Conservation (phyloP, 1,284 basidiomycete species). For the Cutaneotrichosporon cyanovorans region DNA sequence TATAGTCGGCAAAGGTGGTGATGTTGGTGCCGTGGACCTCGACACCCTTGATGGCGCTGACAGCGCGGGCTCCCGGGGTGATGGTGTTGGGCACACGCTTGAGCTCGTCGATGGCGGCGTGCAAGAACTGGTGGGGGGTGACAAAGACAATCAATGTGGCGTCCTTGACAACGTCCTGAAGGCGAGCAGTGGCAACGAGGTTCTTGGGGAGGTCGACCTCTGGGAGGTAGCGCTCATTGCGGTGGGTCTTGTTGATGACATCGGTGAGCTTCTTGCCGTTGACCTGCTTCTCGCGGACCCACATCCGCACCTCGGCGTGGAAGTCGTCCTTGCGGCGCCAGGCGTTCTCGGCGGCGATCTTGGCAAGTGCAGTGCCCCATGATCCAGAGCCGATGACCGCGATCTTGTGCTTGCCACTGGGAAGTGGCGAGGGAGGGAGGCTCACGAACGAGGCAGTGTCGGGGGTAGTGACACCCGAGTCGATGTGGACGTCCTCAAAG, state of each 20-base stretch:
- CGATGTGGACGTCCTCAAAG: slow-evolving; percentile 31
- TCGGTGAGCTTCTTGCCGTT: slow-evolving; percentile 52
- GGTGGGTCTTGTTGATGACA: slow-evolving; percentile 53
- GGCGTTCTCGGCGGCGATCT: slow-evolving; percentile 52
- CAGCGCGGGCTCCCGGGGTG: slow-evolving; percentile 44
- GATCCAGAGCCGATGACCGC: slow-evolving; percentile 52
- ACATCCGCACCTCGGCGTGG: slow-evolving; percentile 50
- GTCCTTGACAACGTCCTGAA: slow-evolving; percentile 50
- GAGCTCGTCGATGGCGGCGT: slow-evolving; percentile 43
- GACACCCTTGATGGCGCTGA: slow-evolving; percentile 53
- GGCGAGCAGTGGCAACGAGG: slow-evolving; percentile 50
- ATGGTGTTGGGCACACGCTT: slow-evolving; percentile 45
- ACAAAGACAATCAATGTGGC: slow-evolving; percentile 54
- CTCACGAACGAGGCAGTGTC: slow-evolving; percentile 35
- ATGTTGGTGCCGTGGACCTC: slow-evolving; percentile 52
- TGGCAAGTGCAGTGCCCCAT: slow-evolving; percentile 54
- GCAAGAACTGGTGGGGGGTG: slow-evolving; percentile 49
- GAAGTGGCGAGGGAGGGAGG: slow-evolving; percentile 37
- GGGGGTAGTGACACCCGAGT: slow-evolving; percentile 33
- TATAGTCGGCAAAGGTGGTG: slow-evolving; percentile 53
- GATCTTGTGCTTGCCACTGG: slow-evolving; percentile 49
- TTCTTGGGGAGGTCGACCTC: slow-evolving; percentile 51
- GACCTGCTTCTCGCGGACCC: slow-evolving; percentile 51
- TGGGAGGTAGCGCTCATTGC: slow-evolving; percentile 54
- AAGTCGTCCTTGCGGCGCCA: slow-evolving; percentile 44